These are phyloP conservation scores for Microdochium nivale DNA, from an alignment of 2,329 filamentous ascomycete genomes.

Conservation along the genomic window DNA sequence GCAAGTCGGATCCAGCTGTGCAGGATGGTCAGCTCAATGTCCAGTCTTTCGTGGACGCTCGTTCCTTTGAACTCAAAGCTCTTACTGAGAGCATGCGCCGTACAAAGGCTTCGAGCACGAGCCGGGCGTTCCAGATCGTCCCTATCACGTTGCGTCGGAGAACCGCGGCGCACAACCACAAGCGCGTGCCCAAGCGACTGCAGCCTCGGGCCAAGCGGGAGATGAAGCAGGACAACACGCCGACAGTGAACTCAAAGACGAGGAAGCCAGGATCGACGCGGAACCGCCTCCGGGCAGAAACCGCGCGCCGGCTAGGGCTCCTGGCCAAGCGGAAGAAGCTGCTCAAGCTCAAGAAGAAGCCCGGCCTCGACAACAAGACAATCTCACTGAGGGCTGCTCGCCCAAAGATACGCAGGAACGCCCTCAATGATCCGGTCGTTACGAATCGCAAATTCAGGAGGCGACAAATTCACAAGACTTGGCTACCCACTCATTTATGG, in stretches of 20 bases:
- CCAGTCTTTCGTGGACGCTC: conserved; percentile 72
- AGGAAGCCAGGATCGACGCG: conserved; percentile 52
- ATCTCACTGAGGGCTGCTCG: conserved; percentile 34
- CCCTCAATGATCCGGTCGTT: conserved; percentile 55
- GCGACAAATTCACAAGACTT: conserved; percentile 81
- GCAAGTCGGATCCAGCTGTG: conserved; percentile 40
- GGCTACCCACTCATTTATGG: conserved; percentile 91
- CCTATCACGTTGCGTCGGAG: conserved; percentile 75
- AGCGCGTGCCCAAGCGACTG: conserved; percentile 74
- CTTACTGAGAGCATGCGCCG: conserved; percentile 74
- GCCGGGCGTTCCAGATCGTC: conserved; percentile 83
- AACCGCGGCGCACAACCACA: conserved; percentile 92
- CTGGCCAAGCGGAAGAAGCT: conserved; percentile 46
- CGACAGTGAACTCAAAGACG: conserved; percentile 59
- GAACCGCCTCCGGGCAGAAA: conserved; percentile 62
- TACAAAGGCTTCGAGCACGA: conserved; percentile 53
- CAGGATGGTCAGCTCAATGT: conserved; percentile 77
- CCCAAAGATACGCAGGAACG: conserved; percentile 63
- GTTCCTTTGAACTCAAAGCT: conserved; percentile 82
- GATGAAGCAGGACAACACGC: conserved; percentile 88
- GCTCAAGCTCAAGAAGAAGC: conserved; percentile 22
- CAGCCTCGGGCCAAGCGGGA: conserved; percentile 59
- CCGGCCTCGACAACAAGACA: conserved; percentile 20
- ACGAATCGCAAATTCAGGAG: conserved; percentile 61
- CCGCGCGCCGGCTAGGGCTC: conserved; percentile 59